These are phyloP conservation scores for Sporobolus alterniflorus DNA, from an alignment of 202 grass and related monocot genomes.

Conservation along the genomic window DNA sequence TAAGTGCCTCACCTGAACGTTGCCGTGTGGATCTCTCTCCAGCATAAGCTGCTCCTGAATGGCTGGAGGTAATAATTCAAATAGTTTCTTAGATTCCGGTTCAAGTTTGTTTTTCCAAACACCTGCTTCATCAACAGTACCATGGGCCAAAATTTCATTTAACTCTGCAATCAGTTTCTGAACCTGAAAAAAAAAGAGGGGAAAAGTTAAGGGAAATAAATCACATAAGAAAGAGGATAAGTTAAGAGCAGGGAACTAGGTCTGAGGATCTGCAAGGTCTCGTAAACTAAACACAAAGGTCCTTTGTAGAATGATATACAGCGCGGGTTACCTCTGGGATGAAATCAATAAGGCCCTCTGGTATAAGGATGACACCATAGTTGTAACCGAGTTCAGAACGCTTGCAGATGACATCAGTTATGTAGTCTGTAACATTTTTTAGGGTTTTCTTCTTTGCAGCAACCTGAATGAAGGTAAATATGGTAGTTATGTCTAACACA, in stretches of 20 bases:
- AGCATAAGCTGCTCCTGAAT: constrained; percentile 96
- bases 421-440: constrained; percentile 91
- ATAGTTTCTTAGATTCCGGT: constrained; percentile 61
- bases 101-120: constrained; percentile 92
- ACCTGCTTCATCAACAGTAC: constrained; percentile 86
- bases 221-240: too few species aligned
- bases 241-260: too few species aligned
- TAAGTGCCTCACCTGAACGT: constrained; percentile 98
- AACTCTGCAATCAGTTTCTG: constrained; percentile 95
- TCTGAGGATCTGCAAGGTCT: too few species aligned
- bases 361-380: constrained; percentile 97
- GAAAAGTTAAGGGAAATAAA: background rate
- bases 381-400: constrained; percentile 94
- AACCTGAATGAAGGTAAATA: too few species aligned
- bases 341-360: constrained; percentile 97
- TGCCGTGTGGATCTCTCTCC: constrained; percentile 99
- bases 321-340: constrained; percentile 99
- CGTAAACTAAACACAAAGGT: too few species aligned
- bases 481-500: too few species aligned
- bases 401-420: constrained; percentile 90
- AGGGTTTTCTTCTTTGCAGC: constrained; percentile 90
- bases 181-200: too few species aligned
- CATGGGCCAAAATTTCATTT: constrained; percentile 96
- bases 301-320: too few species aligned
- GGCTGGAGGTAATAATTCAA: constrained; percentile 85